Evolutionary conservation across 176 grass and related monocot genomes (phyloP), one percentile per base, ranked within the genome.

Genomic region (Oryza punctata): DNA sequence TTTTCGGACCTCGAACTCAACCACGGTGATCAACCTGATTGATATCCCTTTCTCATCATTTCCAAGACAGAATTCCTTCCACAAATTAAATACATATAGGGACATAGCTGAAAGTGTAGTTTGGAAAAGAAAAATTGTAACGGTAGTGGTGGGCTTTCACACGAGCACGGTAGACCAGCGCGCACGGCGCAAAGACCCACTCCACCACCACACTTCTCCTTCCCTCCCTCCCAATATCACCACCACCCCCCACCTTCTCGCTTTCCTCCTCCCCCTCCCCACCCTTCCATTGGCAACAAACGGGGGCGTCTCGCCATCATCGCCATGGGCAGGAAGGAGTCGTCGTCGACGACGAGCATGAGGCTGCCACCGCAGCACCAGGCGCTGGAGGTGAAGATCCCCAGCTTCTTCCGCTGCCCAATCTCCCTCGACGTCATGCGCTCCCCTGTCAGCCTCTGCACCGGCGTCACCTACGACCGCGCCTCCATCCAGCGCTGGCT

Each of bases 381-480:
- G 65, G 47, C 66, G 3, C 85, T 99, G 10, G 85, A 92, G 87
- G 89, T 96, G 30, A 95, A 92, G 75, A 68, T 99, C 75, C 96
- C 93, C 41, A 91, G 81, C 83, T 92, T 87, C 85, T 99, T 99
- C 89, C 87, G 85, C 47, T 99, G 96, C 77, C 96, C 96, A 3
- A 99, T 99, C 81, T 99, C 96, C 2, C 89, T 99, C 0, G 93
- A 99, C 67, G 93, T 99, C n/a, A 99, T 99, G 96, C 84, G 89
- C 14, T 99, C 96, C 28, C 96, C 96, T 41, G 96, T 99, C 2
- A 96, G 93, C 86, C 93, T 99, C 50, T 96, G 85, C 91, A 99
- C 96, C 66, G 96, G 96, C 40, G 91, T 99, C 72, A 92, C 96
- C 12, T 99, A 99, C 83, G 96, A 99, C 85, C 93, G 96, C 25